Evolutionary conservation across 768 basidiomycete genomes (phyloP), one percentile per base, ranked within the genome.

Genomic region (Suillus tomentosus): DNA sequence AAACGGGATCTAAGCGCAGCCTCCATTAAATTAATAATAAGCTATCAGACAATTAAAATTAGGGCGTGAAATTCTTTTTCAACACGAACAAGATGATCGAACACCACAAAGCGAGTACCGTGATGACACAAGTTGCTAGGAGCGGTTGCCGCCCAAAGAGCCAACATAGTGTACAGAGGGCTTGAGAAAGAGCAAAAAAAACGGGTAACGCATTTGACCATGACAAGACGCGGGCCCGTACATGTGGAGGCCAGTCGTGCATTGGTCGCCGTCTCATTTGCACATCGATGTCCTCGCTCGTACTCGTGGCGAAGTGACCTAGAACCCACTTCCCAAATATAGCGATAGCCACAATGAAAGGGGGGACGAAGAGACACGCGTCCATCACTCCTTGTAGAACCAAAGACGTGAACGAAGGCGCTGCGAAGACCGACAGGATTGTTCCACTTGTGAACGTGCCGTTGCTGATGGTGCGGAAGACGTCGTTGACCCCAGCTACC

Each of bases 321-420:
- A 57, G 15, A 24, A 11, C 37, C 56, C 56, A 57, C 24, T 57
- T 57, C 24, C 56, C 56, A 24, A 22, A 40, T 39, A 57, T 17
- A 24, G 39, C 24, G 22, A 37, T 37, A 40, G 10, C 39, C 15
- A 57, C 56, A 24, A 57, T 11, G 22, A 57, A 39, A 10, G 56
- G 56, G 39, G 56, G 37, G 15, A 57, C 39, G 15, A 40, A 40
- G 9, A 57, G 36, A 39, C 56, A 57, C 56, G 56, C 39, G 15
- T 57, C 56, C 9, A 57, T 57, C 56, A 57, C 15, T 10, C 39
- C 56, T 40, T 57, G 56, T 57, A 57, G 39, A 24, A 24, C 39
- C 15, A 39, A 57, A 24, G 27, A 40, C 1, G 39, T 40, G 56
- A 57, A 57, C 5, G 56, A 57, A 27, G 56, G 56, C 9, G 56